Base-by-base conservation (phyloP, 2,329 filamentous ascomycete species). In the Penicillium freii region DNA sequence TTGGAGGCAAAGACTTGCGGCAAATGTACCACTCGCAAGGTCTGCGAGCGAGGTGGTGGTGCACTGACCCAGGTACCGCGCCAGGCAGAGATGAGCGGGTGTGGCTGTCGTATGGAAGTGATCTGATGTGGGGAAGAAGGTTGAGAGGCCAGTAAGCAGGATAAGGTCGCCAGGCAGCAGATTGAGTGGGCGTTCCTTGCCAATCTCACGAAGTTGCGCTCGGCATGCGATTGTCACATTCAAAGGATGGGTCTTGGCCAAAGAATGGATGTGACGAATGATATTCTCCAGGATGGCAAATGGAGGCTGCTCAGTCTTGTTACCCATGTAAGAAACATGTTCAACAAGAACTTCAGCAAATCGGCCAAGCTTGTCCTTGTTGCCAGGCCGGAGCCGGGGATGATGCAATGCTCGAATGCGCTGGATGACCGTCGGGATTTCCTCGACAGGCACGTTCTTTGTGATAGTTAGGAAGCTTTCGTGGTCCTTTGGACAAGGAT, bases 91-190 rank as follows among this genome's bases (percentile, higher is more conserved):
- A 75, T 91, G 89, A 0, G 93, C 89, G 2, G 94, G 94, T 1
- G 94, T 99, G 40, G 91, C 89, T 36, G 97, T 91, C 66, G 94
- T 89, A 69, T 99, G 94, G 75, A 97, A 99, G 75, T 97, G 92
- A 75, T 99, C 94, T 0, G 92, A 97, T 0, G 94, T 96, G 5
- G 94, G 92, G 69, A 96, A 99, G 52, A 95, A 89, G 2, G 86
- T 87, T 40, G 88, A 86, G 58, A 97, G 85, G 0, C 91, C 92
- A 0, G 91, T 92, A 36, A 99, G 78, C n/a, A 96, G 77, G 23
- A 92, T 77, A 21, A 99, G 77, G 68, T 99, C 92, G 19, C 91
- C 90, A n/a, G 81, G 71, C 13, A 73, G 65, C 72, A 82, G 68
- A 73, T 83, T 66, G 81, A 85, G 68, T 0, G 79, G 73, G 29